phyloP scores from a whole-genome alignment of 805 yeast genomes.

The Torulaspora franciscae region DNA sequence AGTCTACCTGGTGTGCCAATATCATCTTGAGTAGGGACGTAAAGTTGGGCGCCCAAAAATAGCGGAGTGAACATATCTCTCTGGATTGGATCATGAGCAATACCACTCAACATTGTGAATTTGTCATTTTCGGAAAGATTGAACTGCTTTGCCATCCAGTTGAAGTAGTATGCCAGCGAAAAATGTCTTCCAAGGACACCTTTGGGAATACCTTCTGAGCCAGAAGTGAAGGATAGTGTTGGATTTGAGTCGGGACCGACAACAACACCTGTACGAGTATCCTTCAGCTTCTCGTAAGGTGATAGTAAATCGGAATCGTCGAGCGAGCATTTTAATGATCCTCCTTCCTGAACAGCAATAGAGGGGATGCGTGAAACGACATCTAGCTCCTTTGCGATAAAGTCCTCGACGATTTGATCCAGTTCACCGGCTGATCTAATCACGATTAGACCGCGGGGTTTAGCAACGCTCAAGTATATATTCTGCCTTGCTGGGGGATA shows the following conservation, averaged over 20 bases:
- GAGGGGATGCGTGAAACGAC: constrained; percentile 72
- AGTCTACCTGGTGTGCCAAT: constrained; percentile 97
- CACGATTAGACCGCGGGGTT: constrained; percentile 86
- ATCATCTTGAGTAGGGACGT: constrained; percentile 94
- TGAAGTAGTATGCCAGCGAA: constrained; percentile 94
- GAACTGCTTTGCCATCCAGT: constrained; percentile 94
- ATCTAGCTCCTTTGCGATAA: constrained; percentile 64
- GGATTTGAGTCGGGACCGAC: constrained; percentile 99
- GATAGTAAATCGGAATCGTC: constrained; percentile 47
- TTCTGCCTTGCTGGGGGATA: constrained; percentile 98
- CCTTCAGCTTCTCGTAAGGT: constrained; percentile 43
- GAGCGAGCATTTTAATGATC: constrained; percentile 55
- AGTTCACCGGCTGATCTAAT: constrained; percentile 84
- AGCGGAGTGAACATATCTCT: constrained; percentile 98
- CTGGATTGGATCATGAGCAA: constrained; percentile 99
- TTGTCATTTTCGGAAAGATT: constrained; percentile 71
- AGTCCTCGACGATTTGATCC: constrained; percentile 72
- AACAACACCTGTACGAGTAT: constrained; percentile 71
- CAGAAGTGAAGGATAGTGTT: constrained; percentile 92
- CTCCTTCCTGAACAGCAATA: constrained; percentile 72
- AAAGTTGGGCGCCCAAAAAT: constrained; percentile 86
- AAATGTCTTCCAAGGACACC: constrained; percentile 98
- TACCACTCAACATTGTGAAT: constrained; percentile 97
- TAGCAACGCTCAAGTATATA: constrained; percentile 85
- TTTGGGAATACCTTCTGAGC: constrained; percentile 97